phyloP scores from a whole-genome alignment of 169 alveolate genomes.

The Plasmodium cynomolgi region DNA sequence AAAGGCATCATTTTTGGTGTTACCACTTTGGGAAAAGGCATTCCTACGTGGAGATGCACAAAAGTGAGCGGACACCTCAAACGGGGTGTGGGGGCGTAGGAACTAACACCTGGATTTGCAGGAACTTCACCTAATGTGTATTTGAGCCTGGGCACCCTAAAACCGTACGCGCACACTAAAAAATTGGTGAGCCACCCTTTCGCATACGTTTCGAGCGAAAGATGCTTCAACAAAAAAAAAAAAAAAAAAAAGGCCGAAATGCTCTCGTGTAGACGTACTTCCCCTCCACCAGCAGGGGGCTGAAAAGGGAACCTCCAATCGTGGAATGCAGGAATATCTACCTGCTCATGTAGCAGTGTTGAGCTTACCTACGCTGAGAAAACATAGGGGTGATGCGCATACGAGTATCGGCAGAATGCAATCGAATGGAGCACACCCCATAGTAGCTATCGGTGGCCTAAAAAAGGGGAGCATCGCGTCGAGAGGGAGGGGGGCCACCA shows the following conservation, averaged over 20 bases:
- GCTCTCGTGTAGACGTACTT: background rate
- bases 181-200: background rate
- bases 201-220: background rate
- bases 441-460: background rate
- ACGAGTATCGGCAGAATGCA: background rate
- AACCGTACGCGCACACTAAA: background rate
- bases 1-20: background rate
- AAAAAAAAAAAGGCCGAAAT: background rate
- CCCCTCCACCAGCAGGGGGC: background rate
- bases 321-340: background rate
- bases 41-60: background rate
- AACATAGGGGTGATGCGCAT: background rate
- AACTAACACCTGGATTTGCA: background rate
- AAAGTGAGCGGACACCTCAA: background rate
- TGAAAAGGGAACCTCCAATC: background rate
- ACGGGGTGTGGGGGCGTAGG: background rate
- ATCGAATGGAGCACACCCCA: background rate
- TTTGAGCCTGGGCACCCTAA: background rate
- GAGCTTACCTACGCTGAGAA: background rate
- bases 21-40: background rate
- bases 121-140: background rate
- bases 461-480: background rate
- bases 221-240: background rate
- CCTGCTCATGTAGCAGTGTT: background rate
- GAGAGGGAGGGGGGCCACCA: background rate